Evolutionary conservation across 306 rosid species (phyloP), one percentile per base, ranked within the genome.

Genomic region (Vicia villosa): DNA sequence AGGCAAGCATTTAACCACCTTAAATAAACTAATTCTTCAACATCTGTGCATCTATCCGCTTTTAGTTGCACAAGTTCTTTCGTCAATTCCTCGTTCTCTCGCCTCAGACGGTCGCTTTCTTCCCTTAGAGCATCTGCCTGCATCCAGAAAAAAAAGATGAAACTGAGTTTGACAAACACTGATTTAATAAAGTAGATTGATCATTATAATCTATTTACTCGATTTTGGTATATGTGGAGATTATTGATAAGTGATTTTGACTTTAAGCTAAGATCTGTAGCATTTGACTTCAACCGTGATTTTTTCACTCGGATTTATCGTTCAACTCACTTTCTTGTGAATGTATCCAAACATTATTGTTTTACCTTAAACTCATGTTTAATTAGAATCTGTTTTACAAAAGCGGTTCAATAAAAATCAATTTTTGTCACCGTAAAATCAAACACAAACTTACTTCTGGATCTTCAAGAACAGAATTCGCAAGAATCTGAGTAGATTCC

Each of bases 1-100:
- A 94, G 83, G 80, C 99, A 94, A 56, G 97, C 99, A 76, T 94
- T 94, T 47, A 94, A 66, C 99, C 99, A 94, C 63, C 89, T 77
- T 37, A 94, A 81, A 55, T 94, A 94, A 68, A 94, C 97, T 74
- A 94, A 49, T 60, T 94, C 96, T 78, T 94, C 99, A 40, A 83
- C 51, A 73, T 94, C 97, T 19, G 86, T 51, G 61, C 87, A 91
- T 67, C 92, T 74, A 73, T 84, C 85, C 7, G 83, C 71, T 75
- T 83, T 75, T 6, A 87, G 85, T 68, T 63, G 90, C 84, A 91
- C 92, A 7, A 87, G 57, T 73, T 87, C 88, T 80, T 82, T 80
- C 15, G 10, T 13, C 63, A 94, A 69, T 2, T 65, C 72, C 40
- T 80, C 82, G 2, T 91, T 94, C 63, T 82, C 83, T 75, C 13